A percentile compares a stretch with the other conserved stretches of the same genome.
Conservation (phyloP, 768 basidiomycete species). For the Basidioascus undulatus region DNA sequence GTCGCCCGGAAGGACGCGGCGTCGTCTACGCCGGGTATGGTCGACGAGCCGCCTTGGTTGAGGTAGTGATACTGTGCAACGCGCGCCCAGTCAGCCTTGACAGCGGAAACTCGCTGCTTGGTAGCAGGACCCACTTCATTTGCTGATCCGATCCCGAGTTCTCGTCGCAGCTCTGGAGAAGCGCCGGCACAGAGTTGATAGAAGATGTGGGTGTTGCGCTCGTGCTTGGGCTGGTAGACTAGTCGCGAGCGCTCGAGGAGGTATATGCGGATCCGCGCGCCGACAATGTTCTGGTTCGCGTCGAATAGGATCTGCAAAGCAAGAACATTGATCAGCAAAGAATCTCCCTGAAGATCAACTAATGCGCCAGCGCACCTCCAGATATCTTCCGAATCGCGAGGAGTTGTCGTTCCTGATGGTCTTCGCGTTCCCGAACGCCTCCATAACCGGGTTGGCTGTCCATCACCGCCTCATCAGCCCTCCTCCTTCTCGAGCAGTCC, state of each 20-base stretch:
- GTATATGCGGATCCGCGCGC: constrained; percentile 96
- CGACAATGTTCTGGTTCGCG: constrained; percentile 67
- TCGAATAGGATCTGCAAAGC: constrained; percentile 93
- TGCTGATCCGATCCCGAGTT: constrained; percentile 72
- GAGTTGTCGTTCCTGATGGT: constrained; percentile 97
- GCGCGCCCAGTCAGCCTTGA: too few relatives aligned
- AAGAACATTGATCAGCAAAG: background rate
- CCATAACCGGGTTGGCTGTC: constrained; percentile 93
- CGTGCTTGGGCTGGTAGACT: constrained; percentile 84
- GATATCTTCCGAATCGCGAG: constrained; percentile 29
- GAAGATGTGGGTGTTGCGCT: constrained; percentile 96
- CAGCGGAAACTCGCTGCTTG: too few relatives aligned
- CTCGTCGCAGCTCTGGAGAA: constrained; percentile 81
- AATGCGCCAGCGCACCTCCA: background rate
- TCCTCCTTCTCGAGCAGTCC: constrained; percentile 41
- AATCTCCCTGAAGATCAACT: background rate
- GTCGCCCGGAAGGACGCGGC: constrained; percentile 82
- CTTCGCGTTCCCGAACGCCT: constrained; percentile 97
- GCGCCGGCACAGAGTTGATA: constrained; percentile 97
- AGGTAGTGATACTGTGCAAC: constrained; percentile 81
- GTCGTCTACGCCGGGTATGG: constrained; percentile 83
- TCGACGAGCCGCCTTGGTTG: constrained; percentile 79
- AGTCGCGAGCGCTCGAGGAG: constrained; percentile 38
- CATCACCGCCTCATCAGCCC: constrained; percentile 98
- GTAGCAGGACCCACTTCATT: too few relatives aligned